Percentiles rank a stretch among this genome's conserved stretches.
Conservation (phyloP, 768 basidiomycete species). For the Tylopilus rubrobrunneus region DNA sequence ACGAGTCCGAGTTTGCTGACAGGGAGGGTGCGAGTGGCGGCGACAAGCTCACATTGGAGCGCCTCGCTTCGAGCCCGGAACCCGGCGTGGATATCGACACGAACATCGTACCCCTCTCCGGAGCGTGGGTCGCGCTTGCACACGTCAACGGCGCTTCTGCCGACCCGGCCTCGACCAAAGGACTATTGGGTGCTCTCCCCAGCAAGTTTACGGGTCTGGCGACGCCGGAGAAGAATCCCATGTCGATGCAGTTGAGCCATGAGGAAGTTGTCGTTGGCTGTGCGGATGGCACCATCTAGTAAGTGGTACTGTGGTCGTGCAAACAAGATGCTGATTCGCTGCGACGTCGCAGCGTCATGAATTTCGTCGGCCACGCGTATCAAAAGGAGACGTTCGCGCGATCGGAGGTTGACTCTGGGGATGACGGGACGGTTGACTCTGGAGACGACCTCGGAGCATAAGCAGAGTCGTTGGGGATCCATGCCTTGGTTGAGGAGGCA, state of each 20-base stretch:
- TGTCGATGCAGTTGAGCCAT: conserved; percentile 90
- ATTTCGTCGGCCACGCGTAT: conserved; percentile 57
- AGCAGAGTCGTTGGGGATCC: background rate
- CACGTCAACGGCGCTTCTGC: too few relatives aligned
- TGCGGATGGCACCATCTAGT: conserved; percentile 92
- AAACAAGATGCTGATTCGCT: too few relatives aligned
- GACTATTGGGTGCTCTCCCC: too few relatives aligned
- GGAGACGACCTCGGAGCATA: conserved; percentile 15
- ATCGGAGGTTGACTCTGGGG: background rate
- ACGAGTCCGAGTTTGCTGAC: too few relatives aligned
- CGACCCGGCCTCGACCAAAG: too few relatives aligned
- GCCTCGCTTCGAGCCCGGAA: conserved; percentile 16
- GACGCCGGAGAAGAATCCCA: conserved; percentile 89
- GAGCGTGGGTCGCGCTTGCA: conserved; percentile 74
- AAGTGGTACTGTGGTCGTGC: too few relatives aligned
- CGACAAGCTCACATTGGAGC: conserved; percentile 9
- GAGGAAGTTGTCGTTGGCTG: conserved; percentile 91
- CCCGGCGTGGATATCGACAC: conserved; percentile 59
- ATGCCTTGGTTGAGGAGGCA: too few relatives aligned
- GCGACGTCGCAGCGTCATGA: conserved; percentile 64
- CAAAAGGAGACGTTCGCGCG: conserved; percentile 27
- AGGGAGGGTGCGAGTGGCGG: background rate
- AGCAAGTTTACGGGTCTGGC: conserved; percentile 73
- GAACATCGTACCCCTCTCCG: conserved; percentile 61
- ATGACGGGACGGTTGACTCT: conserved; percentile 9